Conservation (phyloP, 257 asterid genomes). For the Anisodus tanguticus region DNA sequence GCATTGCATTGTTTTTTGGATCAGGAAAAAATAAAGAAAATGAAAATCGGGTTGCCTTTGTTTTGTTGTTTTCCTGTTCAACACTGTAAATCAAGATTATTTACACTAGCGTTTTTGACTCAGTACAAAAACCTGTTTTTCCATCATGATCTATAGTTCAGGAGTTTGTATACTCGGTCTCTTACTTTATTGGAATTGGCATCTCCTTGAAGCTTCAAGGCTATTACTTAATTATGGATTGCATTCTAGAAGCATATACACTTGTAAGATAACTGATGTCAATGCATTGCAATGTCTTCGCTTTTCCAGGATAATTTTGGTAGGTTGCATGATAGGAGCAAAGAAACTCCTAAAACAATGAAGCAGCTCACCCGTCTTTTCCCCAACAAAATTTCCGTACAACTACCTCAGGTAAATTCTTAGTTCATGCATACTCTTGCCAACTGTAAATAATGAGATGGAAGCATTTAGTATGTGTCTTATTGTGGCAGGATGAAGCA, state of each 20-base stretch:
- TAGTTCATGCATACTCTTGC: slow-evolving; percentile 24
- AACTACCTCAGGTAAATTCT: slow-evolving; percentile 81
- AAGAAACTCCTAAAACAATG: slow-evolving; percentile 82
- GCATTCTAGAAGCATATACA: slow-evolving; percentile 11
- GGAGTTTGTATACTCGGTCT: slow-evolving; percentile 5
- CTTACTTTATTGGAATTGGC: slow-evolving; percentile 13
- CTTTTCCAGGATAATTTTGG: slow-evolving; percentile 72
- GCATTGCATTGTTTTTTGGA: slow-evolving; percentile 1
- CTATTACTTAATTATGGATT: neutral
- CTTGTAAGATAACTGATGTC: neutral
- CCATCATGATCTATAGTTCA: slow-evolving; percentile 13
- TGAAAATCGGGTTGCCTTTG: neutral
- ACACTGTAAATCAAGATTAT: slow-evolving; percentile 1
- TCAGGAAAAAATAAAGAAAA: too few species aligned
- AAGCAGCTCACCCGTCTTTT: slow-evolving; percentile 88
- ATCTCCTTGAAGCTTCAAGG: slow-evolving; percentile 2
- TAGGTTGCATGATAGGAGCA: slow-evolving; percentile 74
- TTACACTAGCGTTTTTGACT: neutral
- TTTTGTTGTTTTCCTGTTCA: neutral
- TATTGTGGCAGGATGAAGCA: slow-evolving; percentile 68
- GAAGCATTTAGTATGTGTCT: slow-evolving; percentile 28
- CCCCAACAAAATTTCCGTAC: slow-evolving; percentile 87
- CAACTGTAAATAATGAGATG: slow-evolving; percentile 10
- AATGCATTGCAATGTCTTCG: slow-evolving; percentile 8
- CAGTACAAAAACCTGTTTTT: slow-evolving; percentile 19